Evolutionary conservation across 148 eudicot genomes (phyloP).

Genomic region (Nepenthes gracilis): DNA sequence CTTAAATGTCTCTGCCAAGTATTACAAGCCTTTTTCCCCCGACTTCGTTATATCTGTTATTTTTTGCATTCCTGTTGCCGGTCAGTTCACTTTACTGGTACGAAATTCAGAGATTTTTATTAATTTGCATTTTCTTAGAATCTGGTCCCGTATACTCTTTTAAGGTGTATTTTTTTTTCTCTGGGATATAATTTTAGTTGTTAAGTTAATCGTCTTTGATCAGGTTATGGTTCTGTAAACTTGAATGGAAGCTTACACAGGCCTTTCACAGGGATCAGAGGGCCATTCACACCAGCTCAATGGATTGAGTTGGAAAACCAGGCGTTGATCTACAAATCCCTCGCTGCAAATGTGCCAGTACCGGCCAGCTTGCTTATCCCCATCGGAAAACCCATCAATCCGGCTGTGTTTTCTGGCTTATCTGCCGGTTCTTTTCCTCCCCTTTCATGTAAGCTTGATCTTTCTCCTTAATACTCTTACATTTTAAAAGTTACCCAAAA

Average conservation of each 20-base stretch:
- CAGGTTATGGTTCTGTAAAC: constrained; percentile 36
- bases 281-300: constrained; percentile 79
- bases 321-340: constrained; percentile 76
- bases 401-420: constrained; percentile 45
- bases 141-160: constrained; percentile 12
- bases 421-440: constrained; percentile 51
- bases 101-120: constrained; percentile 1
- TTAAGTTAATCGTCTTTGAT: not conserved
- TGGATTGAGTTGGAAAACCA: constrained; percentile 90
- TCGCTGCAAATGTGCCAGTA: constrained; percentile 68
- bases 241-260: constrained; percentile 34
- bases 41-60: not conserved
- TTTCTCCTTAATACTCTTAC: not conserved
- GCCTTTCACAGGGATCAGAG: constrained; percentile 38
- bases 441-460: constrained; percentile 42
- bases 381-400: constrained; percentile 45
- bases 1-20: constrained; percentile 9
- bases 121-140: constrained; percentile 10
- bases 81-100: constrained; percentile 1
- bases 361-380: constrained; percentile 70
- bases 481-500: not conserved
- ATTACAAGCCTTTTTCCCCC: not conserved
- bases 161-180: not conserved
- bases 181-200: not conserved
- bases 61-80: not conserved